Evolutionary conservation across 192 early-diverging fungal genomes (phyloP).

Genomic region (Chytriomyces sp.): DNA sequence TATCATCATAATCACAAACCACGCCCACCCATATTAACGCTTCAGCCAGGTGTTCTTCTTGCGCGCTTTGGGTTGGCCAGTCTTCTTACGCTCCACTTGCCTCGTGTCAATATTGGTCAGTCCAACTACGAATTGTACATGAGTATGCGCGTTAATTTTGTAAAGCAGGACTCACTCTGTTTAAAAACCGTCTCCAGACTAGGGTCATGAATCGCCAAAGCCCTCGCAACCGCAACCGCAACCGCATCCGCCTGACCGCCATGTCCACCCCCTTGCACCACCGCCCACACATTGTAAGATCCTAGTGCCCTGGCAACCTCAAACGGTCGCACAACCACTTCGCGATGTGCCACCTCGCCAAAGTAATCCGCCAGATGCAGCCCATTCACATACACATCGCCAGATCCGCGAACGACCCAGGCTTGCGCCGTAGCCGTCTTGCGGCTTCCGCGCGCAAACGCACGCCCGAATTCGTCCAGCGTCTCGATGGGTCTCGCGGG

Average conservation of each 20-base stretch:
- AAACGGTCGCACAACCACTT: slow-evolving; percentile 75
- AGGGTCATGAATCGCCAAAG: slow-evolving; percentile 67
- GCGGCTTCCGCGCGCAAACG: slow-evolving; percentile 73
- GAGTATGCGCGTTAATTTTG: too few species aligned
- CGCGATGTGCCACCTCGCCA: slow-evolving; percentile 61
- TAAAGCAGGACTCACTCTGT: slow-evolving; percentile 45
- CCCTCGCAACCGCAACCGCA: slow-evolving; percentile 77
- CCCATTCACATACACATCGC: slow-evolving; percentile 75
- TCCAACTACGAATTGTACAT: slow-evolving; percentile 27
- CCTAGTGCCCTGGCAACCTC: slow-evolving; percentile 65
- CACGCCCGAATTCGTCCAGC: slow-evolving; percentile 72
- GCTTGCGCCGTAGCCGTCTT: slow-evolving; percentile 79
- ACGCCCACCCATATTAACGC: too few species aligned
- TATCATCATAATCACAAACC: too few species aligned
- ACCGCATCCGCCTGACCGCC: slow-evolving; percentile 88
- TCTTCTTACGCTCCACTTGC: slow-evolving; percentile 94
- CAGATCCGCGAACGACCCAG: slow-evolving; percentile 71
- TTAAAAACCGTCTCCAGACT: slow-evolving; percentile 57
- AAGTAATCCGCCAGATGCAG: slow-evolving; percentile 75
- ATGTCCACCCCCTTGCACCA: slow-evolving; percentile 78
- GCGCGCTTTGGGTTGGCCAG: slow-evolving; percentile 89
- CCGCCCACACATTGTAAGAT: slow-evolving; percentile 82
- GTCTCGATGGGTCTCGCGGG: neutral
- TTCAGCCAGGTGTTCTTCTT: slow-evolving; percentile 84
- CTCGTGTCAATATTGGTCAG: slow-evolving; percentile 46